A percentile compares a stretch with the other conserved stretches of the same genome.
Evolutionary conservation across 106 monocot species (phyloP).

Genomic region (Vanilla planifolia): DNA sequence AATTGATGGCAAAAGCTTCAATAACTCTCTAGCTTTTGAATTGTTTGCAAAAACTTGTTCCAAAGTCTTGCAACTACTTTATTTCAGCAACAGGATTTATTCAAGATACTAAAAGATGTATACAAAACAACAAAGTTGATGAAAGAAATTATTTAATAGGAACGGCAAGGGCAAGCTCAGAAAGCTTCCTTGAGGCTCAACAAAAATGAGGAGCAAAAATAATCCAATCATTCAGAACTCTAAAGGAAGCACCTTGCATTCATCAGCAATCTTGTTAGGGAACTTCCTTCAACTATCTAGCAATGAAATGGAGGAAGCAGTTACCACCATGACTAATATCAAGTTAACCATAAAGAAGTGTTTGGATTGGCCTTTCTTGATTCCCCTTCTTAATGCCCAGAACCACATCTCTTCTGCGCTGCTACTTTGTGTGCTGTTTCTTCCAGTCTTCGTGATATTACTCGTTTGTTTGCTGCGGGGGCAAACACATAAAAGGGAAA

Average conservation of each 20-base stretch:
- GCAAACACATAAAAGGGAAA: background rate
- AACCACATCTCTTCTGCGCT: conserved; percentile 15
- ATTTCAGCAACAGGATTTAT: too few relatives aligned
- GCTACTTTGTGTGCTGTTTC: conserved; percentile 13
- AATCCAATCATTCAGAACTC: background rate
- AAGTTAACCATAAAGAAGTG: conserved; percentile 1
- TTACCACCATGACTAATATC: background rate
- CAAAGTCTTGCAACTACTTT: too few relatives aligned
- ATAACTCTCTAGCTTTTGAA: too few relatives aligned
- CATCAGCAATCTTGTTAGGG: background rate
- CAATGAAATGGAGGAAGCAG: background rate
- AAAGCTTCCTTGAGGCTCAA: background rate
- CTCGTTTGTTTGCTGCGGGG: conserved; percentile 21
- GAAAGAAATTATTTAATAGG: background rate
- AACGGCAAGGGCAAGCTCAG: background rate
- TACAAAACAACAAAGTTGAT: too few relatives aligned
- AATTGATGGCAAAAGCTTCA: too few relatives aligned
- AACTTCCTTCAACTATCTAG: background rate
- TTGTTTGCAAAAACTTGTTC: too few relatives aligned
- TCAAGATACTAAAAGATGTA: too few relatives aligned
- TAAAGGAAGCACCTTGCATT: background rate
- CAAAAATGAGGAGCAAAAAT: conserved; percentile 8
- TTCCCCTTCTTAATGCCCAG: conserved; percentile 16
- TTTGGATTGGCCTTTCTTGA: background rate
- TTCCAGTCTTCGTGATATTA: conserved; percentile 9